Conservation (phyloP, 225 moss, liverwort and hornwort species). For the Marchantia paleacea region DNA sequence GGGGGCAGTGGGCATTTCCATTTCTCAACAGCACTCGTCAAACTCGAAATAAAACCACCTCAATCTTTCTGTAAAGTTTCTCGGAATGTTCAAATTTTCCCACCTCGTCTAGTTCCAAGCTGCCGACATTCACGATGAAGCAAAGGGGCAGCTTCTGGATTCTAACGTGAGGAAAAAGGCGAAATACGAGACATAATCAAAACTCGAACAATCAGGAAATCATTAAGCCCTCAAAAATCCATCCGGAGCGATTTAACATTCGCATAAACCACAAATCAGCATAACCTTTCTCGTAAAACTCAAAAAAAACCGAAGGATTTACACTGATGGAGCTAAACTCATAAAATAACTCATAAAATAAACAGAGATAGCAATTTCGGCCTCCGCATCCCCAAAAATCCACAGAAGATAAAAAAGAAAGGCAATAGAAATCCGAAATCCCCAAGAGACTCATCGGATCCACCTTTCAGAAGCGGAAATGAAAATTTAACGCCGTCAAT, state of each 20-base stretch:
- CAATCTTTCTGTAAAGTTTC: neutral
- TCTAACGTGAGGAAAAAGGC: neutral
- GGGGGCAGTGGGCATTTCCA: conserved; percentile 36
- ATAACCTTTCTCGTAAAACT: no score
- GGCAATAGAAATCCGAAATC: no score
- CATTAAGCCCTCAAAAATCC: neutral
- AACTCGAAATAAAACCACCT: no score
- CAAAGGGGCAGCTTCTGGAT: neutral
- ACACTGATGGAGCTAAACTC: no score
- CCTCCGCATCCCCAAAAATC: no score
- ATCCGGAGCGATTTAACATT: neutral
- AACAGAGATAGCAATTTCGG: no score
- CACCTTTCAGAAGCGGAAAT: no score
- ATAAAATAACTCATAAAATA: no score
- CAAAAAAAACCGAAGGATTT: no score
- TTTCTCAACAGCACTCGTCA: neutral
- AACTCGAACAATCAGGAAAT: neutral
- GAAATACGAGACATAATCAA: neutral
- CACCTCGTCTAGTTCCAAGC: neutral
- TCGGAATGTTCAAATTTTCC: neutral
- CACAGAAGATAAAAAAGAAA: no score
- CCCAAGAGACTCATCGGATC: no score
- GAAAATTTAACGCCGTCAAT: no score
- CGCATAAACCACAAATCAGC: neutral
- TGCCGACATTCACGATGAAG: neutral